phyloP scores from a whole-genome alignment of 2,329 filamentous ascomycete species.

The Cercospora citrullina region DNA sequence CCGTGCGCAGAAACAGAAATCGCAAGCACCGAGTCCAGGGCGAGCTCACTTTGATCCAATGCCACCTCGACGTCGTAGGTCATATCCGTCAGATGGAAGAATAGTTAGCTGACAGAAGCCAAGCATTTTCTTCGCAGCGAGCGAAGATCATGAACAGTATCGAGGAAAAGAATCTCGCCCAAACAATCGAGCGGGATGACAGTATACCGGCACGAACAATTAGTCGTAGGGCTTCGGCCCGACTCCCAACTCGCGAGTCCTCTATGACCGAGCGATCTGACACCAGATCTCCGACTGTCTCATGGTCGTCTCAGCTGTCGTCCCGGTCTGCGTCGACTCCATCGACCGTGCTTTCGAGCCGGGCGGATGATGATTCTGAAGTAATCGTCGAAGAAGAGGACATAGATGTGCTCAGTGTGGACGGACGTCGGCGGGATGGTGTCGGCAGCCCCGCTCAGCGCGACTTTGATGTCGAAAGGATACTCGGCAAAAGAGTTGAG shows the following conservation, averaged over 20 bases:
- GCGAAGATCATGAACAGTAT: not conserved
- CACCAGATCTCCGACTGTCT: not conserved
- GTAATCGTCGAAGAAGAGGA: not conserved
- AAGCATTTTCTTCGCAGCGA: not conserved
- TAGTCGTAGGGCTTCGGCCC: not conserved
- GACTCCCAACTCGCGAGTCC: not conserved
- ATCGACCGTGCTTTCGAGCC: not conserved
- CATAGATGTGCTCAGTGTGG: not conserved
- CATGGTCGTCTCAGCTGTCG: not conserved
- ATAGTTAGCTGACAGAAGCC: not conserved
- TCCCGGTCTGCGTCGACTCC: not conserved
- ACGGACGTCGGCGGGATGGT: not conserved
- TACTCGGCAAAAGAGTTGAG: not conserved
- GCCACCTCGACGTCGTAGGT: not conserved
- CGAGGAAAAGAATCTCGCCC: not conserved
- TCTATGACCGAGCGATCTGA: not conserved
- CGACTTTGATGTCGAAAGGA: slow-evolving; percentile 3
- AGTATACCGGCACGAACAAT: not conserved
- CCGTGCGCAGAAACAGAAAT: not conserved
- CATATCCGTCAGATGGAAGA: not conserved
- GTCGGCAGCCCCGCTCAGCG: not conserved
- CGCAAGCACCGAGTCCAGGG: not conserved
- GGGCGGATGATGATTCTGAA: not conserved
- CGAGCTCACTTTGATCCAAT: not conserved
- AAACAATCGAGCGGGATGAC: not conserved